phyloP scores from a whole-genome alignment of 2,329 filamentous ascomycete genomes.

The Nemania sp. region DNA sequence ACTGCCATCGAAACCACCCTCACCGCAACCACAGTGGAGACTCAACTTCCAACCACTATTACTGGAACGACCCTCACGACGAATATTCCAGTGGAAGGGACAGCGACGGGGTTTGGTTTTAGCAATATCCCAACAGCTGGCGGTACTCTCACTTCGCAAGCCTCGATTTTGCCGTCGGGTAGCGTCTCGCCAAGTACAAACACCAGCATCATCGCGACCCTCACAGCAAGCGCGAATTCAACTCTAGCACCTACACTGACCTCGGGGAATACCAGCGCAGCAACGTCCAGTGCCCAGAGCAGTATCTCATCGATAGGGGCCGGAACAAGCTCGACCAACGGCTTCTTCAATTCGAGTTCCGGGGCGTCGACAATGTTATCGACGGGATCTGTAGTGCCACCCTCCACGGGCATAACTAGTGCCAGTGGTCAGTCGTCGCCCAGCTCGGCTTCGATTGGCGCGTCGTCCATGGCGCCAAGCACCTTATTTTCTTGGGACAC shows the following conservation, averaged over 20 bases:
- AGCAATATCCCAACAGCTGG: neutral
- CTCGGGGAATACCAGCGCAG: constrained; percentile 12
- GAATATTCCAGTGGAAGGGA: constrained; percentile 2
- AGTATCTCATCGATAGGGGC: neutral
- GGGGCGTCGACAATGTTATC: neutral
- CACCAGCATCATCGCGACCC: neutral
- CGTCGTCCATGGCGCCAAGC: constrained; percentile 16
- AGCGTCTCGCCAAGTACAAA: constrained; percentile 6
- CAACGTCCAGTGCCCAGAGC: constrained; percentile 9
- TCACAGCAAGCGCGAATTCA: neutral
- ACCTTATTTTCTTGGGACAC: constrained; percentile 25
- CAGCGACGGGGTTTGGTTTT: constrained; percentile 1
- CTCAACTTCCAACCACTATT: constrained; percentile 19
- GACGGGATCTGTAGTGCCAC: neutral
- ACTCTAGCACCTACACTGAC: constrained; percentile 1
- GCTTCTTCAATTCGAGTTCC: neutral
- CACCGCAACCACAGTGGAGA: constrained; percentile 3
- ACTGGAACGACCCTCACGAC: constrained; percentile 19
- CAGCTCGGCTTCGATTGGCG: constrained; percentile 6
- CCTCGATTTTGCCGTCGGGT: constrained; percentile 9
- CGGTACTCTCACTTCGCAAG: neutral
- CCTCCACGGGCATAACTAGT: constrained; percentile 7
- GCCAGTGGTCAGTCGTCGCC: constrained; percentile 9
- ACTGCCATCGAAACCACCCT: constrained; percentile 10
- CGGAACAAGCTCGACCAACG: neutral